Conservation (phyloP, 169 alveolate genomes). For the Cryptosporidium parvum region DNA sequence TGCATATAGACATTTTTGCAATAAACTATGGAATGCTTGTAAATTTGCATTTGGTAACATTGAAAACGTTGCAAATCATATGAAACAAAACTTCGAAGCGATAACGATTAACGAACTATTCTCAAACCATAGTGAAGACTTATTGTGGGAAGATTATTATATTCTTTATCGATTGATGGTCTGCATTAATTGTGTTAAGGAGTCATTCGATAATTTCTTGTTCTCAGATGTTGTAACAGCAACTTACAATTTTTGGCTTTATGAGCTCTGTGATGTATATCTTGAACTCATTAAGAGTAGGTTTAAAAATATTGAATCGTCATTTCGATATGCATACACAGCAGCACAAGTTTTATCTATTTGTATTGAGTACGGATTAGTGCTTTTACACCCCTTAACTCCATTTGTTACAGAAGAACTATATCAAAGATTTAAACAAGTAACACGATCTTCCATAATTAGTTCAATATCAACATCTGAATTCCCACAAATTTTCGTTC, state of each 20-base stretch:
- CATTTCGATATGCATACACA: slow-evolving; percentile 81
- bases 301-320: slow-evolving; percentile 73
- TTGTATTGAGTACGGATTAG: slow-evolving; percentile 84
- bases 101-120: slow-evolving; percentile 45
- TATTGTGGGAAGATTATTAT: slow-evolving; percentile 95
- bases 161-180: slow-evolving; percentile 91
- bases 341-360: slow-evolving; percentile 80
- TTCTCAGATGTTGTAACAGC: slow-evolving; percentile 95
- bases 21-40: slow-evolving; percentile 97
- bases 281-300: slow-evolving; percentile 94
- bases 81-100: not conserved
- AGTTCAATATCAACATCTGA: slow-evolving; percentile 48
- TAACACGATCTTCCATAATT: slow-evolving; percentile 77
- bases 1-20: slow-evolving; percentile 97
- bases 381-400: slow-evolving; percentile 96
- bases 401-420: slow-evolving; percentile 98
- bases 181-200: slow-evolving; percentile 83
- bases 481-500: slow-evolving; percentile 47
- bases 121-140: slow-evolving; percentile 47
- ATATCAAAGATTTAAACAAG: slow-evolving; percentile 92
- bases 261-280: slow-evolving; percentile 97
- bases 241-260: slow-evolving; percentile 95
- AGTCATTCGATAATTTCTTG: slow-evolving; percentile 89
- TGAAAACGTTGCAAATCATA: slow-evolving; percentile 35
- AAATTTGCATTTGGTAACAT: slow-evolving; percentile 90